Base-by-base conservation (phyloP, 2,329 filamentous ascomycete genomes). In the Rutstroemia sp. region DNA sequence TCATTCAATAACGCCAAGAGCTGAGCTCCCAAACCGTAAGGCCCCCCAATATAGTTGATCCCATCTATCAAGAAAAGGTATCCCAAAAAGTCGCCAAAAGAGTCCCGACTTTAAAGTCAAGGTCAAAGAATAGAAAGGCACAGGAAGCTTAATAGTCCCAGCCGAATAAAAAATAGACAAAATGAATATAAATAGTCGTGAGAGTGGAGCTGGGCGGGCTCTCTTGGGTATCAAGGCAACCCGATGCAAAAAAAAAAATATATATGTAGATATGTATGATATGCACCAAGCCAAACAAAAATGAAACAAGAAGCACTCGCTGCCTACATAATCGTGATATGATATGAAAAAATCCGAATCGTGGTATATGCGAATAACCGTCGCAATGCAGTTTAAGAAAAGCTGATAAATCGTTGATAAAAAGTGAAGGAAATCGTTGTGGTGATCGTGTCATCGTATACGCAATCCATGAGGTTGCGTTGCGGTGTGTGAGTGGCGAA, bases 171-270 rank as follows among this genome's bases (percentile, higher is more conserved):
- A 45, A 44, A 41, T 39, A 54, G 48, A 39, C 34, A 54, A 49
- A 30, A 48, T 18, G 46, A 30, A 48, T 42, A 54, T 21, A 21
- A 34, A 34, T 27, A 25, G 45, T 56, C 56, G 54, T 49, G 57
- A 58, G 62, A 65, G 63, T 65, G 63, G 66, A 67, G 66, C 65
- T 66, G 65, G 66, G 66, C 60, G 59, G 63, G 66, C 64, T 66
- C 65, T 54, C 52, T 54, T 62, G 65, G 66, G 66, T 67, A 67
- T 66, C 64, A 62, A 61, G 59, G 59, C 52, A 58, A 62, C 66
- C 66, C 65, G 60, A 67, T 66, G 63, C 64, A 66, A 63, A 64
- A 34, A 49, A 49, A 30, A 54, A 39, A 41, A 39, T 30, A 41
- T 48, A 10, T 49, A 25, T 23, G 48, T 54, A 54, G 47, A 34